Base-by-base conservation (phyloP, 768 basidiomycete species). In the Omphalotus guepiniiformis region DNA sequence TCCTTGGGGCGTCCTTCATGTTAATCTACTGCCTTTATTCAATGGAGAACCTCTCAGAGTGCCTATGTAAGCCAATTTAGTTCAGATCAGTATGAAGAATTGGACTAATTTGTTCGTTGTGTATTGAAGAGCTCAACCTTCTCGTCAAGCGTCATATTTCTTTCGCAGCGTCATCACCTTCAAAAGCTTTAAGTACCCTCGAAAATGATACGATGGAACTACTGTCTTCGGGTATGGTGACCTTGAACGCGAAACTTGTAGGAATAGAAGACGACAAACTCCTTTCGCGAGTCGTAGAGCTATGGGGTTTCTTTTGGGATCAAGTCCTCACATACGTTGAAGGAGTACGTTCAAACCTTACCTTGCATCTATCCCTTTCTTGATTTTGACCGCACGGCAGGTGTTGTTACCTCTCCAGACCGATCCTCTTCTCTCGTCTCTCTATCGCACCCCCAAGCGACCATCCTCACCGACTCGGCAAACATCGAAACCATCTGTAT, bases 241-340 rank as follows among this genome's bases (percentile, higher is more conserved):
- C 93, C 2, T 73, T 97, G 21, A 93, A 90, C 55, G 82, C 91
- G 0, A 93, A 90, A 57, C 72, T 97, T 4, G 70, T 75, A 25
- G 82, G 77, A 3, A 69, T 87, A 7, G 86, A 92, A 22, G 93
- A 94, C 35, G 83, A 85, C 30, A 80, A 85, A 58, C 72, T 97
- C 13, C 69, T 94, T 4, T 71, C 71, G 4, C 75, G 90, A 23
- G 75, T 95, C 15, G 88, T 93, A 2, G 92, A 94, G 55, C 74
- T 88, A 15, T 97, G 93, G 93, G 79, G 76, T 12, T 94, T 95
- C 72, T 96, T 96, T 66, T 95, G 89, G 86, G 87, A 87, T 55
- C 83, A 88, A 51, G 83, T 93, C 22, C 69, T 93, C 6, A 86
- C 90, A 6, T 93, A 93, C 59, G 71, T 92, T 27, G 90, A 93